These are phyloP conservation scores for Leishmania lainsoni DNA, from an alignment of 208 protist species.

Conservation along the genomic window DNA sequence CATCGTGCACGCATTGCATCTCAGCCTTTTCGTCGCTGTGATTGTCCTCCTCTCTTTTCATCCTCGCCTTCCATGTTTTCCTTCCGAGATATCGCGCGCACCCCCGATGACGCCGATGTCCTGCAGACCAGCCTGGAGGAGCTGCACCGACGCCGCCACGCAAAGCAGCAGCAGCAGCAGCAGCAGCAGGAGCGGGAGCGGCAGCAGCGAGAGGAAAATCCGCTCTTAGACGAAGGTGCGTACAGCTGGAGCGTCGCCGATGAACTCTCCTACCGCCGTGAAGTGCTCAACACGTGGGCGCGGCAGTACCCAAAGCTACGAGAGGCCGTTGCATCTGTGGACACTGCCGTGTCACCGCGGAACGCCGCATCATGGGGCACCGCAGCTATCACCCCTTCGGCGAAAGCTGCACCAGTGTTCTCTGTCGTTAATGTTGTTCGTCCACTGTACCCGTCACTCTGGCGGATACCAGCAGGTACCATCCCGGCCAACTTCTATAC, in stretches of 20 bases:
- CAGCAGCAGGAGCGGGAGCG: background rate
- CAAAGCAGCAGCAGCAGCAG: constrained; percentile 6
- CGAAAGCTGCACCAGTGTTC: constrained; percentile 2
- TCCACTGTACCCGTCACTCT: constrained; percentile 27
- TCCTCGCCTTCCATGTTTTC: constrained; percentile 11
- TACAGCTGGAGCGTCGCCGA: constrained; percentile 1
- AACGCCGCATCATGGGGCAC: too few relatives aligned
- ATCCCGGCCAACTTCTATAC: constrained; percentile 31
- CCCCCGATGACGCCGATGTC: constrained; percentile 20
- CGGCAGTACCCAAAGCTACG: constrained; percentile 23
- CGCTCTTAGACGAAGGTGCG: background rate
- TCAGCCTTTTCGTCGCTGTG: background rate
- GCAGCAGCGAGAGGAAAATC: constrained; percentile 7
- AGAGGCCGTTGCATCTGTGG: constrained; percentile 11
- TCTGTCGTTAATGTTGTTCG: constrained; percentile 15
- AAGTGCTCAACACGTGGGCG: constrained; percentile 26
- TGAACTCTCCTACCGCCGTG: constrained; percentile 30
- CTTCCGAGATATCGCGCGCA: constrained; percentile 27
- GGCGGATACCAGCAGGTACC: constrained; percentile 47
- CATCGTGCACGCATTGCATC: background rate
- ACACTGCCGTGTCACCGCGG: background rate
- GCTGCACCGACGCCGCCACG: constrained; percentile 22
- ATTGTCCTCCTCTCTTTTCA: background rate
- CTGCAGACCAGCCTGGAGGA: constrained; percentile 23
- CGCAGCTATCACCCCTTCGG: background rate